A percentile compares a stretch with the other conserved stretches of the same genome.
Conservation (phyloP, 75 land plant species). For the Pinus taeda region DNA sequence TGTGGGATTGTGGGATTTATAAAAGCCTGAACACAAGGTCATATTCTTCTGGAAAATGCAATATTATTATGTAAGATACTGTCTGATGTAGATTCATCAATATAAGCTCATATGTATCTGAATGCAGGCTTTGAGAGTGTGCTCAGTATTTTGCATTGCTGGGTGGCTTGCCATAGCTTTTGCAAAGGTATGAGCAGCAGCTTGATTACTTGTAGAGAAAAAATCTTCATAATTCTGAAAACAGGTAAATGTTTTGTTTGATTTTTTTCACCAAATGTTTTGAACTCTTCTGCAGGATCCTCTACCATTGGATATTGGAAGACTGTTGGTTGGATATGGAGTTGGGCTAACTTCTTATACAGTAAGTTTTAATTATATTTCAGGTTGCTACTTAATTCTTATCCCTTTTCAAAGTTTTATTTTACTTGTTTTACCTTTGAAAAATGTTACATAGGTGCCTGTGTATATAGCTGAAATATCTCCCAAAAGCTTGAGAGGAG, state of each 20-base stretch:
- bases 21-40: no score
- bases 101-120: no score
- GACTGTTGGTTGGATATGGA: conserved; percentile 55
- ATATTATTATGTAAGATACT: no score
- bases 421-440: no score
- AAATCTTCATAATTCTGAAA: no score
- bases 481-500: conserved; percentile 72
- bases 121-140: conserved; percentile 44
- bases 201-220: no score
- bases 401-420: background rate
- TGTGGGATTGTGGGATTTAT: no score
- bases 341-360: conserved; percentile 67
- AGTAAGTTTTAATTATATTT: conserved; percentile 21
- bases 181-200: conserved; percentile 30
- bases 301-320: conserved; percentile 55
- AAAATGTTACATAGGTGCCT: conserved; percentile 51
- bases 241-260: no score
- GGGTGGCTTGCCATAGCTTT: conserved; percentile 48
- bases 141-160: conserved; percentile 29
- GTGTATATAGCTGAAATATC: conserved; percentile 82
- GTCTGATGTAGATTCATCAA: no score
- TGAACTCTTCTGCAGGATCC: conserved; percentile 25
- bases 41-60: no score
- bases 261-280: no score
- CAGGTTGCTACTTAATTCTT: no score